Evolutionary conservation across 2,329 filamentous ascomycete species (phyloP).

Genomic region (Phaeosphaeria sp.): DNA sequence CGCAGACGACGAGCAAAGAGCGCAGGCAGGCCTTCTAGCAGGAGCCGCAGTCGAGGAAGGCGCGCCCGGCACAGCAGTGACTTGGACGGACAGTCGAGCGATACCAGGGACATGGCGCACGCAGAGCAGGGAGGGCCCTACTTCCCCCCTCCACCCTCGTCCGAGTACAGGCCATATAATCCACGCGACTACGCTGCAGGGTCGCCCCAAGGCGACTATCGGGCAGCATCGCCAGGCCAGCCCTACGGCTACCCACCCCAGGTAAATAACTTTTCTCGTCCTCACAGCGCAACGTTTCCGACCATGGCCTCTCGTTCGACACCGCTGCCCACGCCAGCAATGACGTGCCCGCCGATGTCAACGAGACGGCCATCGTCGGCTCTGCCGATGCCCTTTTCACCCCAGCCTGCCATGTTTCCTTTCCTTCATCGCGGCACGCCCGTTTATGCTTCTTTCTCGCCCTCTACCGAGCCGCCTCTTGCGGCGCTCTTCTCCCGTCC

Average conservation of each 20-base stretch:
- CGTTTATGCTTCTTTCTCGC: constrained; percentile 37
- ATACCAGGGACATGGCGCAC: constrained; percentile 32
- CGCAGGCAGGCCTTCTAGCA: constrained; percentile 28
- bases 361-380: constrained; percentile 28
- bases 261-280: constrained; percentile 45
- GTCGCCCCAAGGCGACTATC: constrained; percentile 27
- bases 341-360: constrained; percentile 25
- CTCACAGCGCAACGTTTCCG: constrained; percentile 36
- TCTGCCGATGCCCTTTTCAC: constrained; percentile 20
- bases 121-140: constrained; percentile 35
- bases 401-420: constrained; percentile 22
- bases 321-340: constrained; percentile 17
- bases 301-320: constrained; percentile 27
- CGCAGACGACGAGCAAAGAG: constrained; percentile 37
- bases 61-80: constrained; percentile 29
- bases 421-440: constrained; percentile 37
- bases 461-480: constrained; percentile 46
- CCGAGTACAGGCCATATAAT: constrained; percentile 46
- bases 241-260: constrained; percentile 41
- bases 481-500: constrained; percentile 39
- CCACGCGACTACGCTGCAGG: constrained; percentile 41
- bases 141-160: constrained; percentile 41
- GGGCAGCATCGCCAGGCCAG: constrained; percentile 29
- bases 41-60: constrained; percentile 38
- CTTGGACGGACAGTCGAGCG: constrained; percentile 32